Base-by-base conservation (phyloP, 2,329 filamentous ascomycete genomes). In the Trichoderma sp. region DNA sequence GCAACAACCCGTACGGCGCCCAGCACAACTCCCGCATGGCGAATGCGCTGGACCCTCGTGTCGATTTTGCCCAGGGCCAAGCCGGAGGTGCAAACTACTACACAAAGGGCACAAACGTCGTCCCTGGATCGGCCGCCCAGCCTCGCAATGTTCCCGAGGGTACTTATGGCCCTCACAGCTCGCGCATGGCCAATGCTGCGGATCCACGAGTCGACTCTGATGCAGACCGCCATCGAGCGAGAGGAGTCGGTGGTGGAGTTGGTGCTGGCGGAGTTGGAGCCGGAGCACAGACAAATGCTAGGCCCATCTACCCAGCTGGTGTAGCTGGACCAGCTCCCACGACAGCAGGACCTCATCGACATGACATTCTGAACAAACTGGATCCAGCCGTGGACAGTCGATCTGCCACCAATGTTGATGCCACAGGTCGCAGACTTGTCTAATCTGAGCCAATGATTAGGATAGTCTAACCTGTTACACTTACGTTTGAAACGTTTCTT, bases 31-130 rank as follows among this genome's bases (percentile, higher is more conserved):
- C 80, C 6, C 79, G 82, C 70, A 8, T 81, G 7, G 78, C 79
- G 4, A 87, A 87, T 79, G 84, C 84, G 68, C 53, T 78, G 3
- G 85, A 87, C 73, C 84, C 85, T 15, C 78, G 84, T 30, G 81
- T 86, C 51, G 84, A 87, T 74, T 84, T 82, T 9, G 51, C 71
- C 2, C 66, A 58, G 56, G 28, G 56, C 56, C 56, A 70, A 12
- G 21, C 43, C 11, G 26, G 39, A 15, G 36, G 34, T 4, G 56
- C 56, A 5, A 67, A 68, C 32, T 72, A 72, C 70, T 53, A 66
- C 28, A 72, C 64, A 32, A 56, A 58, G 63, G 63, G 63, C 12
- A 61, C 62, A 24, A 62, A 56, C 14, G 71, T 60, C 18, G 43
- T 63, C 26, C 32, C 53, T 6, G 32, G 36, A 18, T 56, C 53